A percentile compares a stretch with the other conserved stretches of the same genome.
These are phyloP conservation scores for Chenopodium album DNA, from an alignment of 148 eudicot genomes.

Conservation along the genomic window DNA sequence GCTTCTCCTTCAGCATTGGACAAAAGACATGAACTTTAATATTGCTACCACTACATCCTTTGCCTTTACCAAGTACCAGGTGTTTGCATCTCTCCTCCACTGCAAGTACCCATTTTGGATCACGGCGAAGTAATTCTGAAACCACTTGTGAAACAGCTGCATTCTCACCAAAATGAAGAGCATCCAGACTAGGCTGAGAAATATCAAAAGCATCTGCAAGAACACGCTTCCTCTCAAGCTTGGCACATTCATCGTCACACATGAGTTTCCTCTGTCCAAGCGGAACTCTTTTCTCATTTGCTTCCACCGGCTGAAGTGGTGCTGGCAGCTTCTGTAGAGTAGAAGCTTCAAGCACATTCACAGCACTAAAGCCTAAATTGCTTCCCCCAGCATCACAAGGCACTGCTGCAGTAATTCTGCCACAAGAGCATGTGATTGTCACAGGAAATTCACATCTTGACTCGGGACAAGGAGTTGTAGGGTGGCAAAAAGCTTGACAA, in stretches of 20 bases:
- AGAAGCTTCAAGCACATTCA: conserved; percentile 67
- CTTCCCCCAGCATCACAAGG: conserved; percentile 89
- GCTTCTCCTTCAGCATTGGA: conserved; percentile 78
- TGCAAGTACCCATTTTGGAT: conserved; percentile 83
- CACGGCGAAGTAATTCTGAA: conserved; percentile 66
- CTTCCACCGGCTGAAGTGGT: conserved; percentile 76
- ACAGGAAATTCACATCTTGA: conserved; percentile 72
- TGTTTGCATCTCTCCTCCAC: conserved; percentile 90
- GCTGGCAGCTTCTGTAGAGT: conserved; percentile 70
- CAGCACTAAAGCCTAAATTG: conserved; percentile 41
- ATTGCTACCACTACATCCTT: conserved; percentile 42
- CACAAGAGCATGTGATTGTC: conserved; percentile 85
- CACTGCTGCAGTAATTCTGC: conserved; percentile 62
- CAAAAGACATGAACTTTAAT: conserved; percentile 85
- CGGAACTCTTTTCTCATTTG: conserved; percentile 59
- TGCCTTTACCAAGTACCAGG: conserved; percentile 74
- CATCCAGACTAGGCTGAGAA: conserved; percentile 59
- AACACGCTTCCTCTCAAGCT: conserved; percentile 65
- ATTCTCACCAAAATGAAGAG: conserved; percentile 73
- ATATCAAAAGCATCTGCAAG: conserved; percentile 95
- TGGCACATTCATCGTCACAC: conserved; percentile 92
- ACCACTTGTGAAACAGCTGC: conserved; percentile 60
- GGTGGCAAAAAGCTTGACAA: conserved; percentile 81
- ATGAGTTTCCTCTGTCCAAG: conserved; percentile 81
- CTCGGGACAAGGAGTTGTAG: conserved; percentile 72